Conservation (phyloP, 2,329 filamentous ascomycete genomes). For the Diaporthe vexans region DNA sequence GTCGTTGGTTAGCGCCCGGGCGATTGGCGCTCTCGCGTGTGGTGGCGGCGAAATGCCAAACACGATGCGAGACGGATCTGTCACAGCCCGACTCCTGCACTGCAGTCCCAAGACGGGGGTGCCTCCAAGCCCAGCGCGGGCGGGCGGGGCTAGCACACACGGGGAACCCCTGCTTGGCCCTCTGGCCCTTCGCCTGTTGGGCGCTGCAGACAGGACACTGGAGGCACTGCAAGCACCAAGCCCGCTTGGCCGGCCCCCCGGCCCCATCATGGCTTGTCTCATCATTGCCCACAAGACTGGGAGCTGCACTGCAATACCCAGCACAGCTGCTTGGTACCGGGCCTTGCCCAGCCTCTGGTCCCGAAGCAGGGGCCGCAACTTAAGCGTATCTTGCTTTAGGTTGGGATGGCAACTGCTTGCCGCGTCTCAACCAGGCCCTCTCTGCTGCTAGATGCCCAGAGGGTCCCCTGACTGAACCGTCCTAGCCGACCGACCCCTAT, state of each 20-base stretch:
- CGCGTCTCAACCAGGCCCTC: slow-evolving; percentile 16
- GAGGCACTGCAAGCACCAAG: slow-evolving; percentile 10
- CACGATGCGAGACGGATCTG: slow-evolving; percentile 65
- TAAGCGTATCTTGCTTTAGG: slow-evolving; percentile 36
- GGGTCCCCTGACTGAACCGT: not conserved
- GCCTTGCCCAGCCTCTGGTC: slow-evolving; percentile 18
- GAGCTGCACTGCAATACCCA: not conserved
- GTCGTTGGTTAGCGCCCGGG: slow-evolving; percentile 28
- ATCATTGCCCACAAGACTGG: slow-evolving; percentile 5
- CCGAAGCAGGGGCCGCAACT: slow-evolving; percentile 16
- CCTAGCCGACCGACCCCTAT: not conserved
- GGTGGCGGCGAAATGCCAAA: slow-evolving; percentile 54
- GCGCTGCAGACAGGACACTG: no score
- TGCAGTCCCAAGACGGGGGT: slow-evolving; percentile 23
- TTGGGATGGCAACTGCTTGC: slow-evolving; percentile 38
- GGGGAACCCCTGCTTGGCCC: slow-evolving; percentile 19
- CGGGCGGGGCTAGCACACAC: not conserved
- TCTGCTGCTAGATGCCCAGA: not conserved
- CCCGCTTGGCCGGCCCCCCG: slow-evolving; percentile 6
- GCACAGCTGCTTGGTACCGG: not conserved
- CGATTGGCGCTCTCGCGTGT: slow-evolving; percentile 25
- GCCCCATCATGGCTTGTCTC: slow-evolving; percentile 38
- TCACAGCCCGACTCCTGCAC: slow-evolving; percentile 54
- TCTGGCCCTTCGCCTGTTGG: not conserved
- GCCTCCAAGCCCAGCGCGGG: not conserved